A percentile compares a stretch with the other conserved stretches of the same genome.
These are phyloP conservation scores for Coprinellus micaceus DNA, from an alignment of 768 basidiomycete genomes.

Conservation along the genomic window DNA sequence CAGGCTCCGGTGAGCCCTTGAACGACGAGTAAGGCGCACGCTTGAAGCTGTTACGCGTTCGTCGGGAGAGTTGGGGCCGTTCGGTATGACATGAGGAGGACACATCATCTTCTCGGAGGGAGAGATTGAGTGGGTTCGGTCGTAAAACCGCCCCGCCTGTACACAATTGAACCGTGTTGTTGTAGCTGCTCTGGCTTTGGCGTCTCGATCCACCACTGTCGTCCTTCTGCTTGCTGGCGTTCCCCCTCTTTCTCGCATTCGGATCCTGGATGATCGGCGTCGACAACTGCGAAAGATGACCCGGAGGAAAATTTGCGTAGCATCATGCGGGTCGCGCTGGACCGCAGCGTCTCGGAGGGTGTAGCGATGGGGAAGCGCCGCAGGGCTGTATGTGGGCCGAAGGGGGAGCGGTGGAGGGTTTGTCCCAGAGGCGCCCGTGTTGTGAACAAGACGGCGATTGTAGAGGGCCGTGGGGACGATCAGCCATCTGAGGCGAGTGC, in stretches of 20 bases:
- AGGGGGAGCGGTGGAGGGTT: conserved; percentile 35
- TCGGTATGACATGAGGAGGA: neutral
- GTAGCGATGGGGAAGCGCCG: conserved; percentile 27
- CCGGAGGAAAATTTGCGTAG: conserved; percentile 14
- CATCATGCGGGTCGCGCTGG: conserved; percentile 43
- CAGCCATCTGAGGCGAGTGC: conserved; percentile 40
- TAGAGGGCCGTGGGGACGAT: conserved; percentile 46
- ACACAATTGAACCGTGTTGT: conserved; percentile 11
- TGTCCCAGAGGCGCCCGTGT: conserved; percentile 58
- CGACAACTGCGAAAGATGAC: conserved; percentile 1
- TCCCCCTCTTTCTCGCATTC: conserved; percentile 13
- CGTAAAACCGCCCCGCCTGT: conserved; percentile 18
- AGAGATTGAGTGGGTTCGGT: conserved; percentile 29
- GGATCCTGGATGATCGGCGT: conserved; percentile 10
- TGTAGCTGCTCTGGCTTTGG: conserved; percentile 29
- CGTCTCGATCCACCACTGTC: conserved; percentile 40
- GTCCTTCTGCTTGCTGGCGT: conserved; percentile 34
- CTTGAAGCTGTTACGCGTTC: conserved; percentile 26
- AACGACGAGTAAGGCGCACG: conserved; percentile 20
- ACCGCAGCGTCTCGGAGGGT: conserved; percentile 56
- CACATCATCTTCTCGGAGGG: conserved; percentile 20
- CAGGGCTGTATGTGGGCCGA: conserved; percentile 24
- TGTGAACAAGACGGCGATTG: conserved; percentile 61
- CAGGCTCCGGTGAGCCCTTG: conserved; percentile 52
- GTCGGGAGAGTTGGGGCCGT: conserved; percentile 9